These are phyloP conservation scores for Metarhizium album DNA, from an alignment of 2,329 filamentous ascomycete species.

Conservation along the genomic window DNA sequence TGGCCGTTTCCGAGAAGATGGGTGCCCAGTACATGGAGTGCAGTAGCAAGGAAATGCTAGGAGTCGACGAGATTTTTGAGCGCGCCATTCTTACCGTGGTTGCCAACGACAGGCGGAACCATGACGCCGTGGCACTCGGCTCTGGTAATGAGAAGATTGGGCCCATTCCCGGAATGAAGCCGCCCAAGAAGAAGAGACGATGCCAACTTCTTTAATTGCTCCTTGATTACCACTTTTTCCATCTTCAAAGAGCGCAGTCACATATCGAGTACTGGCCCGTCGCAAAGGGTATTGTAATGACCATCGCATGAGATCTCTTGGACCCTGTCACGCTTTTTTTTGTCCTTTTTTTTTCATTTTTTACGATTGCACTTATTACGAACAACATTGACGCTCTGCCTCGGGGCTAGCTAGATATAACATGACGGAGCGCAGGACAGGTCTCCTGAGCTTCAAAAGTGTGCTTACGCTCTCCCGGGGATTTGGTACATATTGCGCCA, in stretches of 20 bases:
- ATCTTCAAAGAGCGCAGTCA: neutral
- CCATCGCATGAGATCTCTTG: conserved; percentile 12
- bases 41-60: conserved; percentile 93
- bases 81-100: conserved; percentile 84
- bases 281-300: conserved; percentile 28
- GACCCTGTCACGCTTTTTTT: conserved; percentile 23
- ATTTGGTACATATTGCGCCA: conserved; percentile 10
- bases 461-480: conserved; percentile 3
- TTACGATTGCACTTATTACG: conserved; percentile 22
- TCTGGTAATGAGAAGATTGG: conserved; percentile 27
- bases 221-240: neutral
- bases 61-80: conserved; percentile 95
- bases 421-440: conserved; percentile 5
- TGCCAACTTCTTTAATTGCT: conserved; percentile 62
- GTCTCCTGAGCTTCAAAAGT: conserved; percentile 1
- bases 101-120: conserved; percentile 60
- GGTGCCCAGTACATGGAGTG: conserved; percentile 94
- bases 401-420: conserved; percentile 3
- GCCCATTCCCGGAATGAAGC: conserved; percentile 32
- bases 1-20: conserved; percentile 86
- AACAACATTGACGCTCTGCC: conserved; percentile 7
- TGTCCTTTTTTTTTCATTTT: conserved; percentile 19
- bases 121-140: conserved; percentile 35
- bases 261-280: neutral
- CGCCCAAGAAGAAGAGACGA: conserved; percentile 68